Conservation (phyloP, 306 rosid species). For the Acacia acuminata region DNA sequence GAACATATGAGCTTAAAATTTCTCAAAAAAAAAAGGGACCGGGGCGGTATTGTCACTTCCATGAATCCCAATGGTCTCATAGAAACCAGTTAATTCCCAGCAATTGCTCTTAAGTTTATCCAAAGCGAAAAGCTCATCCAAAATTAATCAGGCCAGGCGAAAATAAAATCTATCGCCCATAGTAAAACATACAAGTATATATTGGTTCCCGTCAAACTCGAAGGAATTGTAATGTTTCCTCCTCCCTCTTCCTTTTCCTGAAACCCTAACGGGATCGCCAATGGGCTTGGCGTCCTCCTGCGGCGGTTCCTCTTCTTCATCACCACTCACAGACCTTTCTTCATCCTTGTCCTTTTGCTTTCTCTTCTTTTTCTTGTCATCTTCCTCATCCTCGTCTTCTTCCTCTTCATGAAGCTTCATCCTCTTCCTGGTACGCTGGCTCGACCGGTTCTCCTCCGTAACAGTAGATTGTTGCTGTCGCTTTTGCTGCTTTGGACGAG, state of each 20-base stretch:
- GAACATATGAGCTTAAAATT: not conserved
- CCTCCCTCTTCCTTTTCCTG: constrained; percentile 77
- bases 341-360: constrained; percentile 10
- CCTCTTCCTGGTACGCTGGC: constrained; percentile 55
- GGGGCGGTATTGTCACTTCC: too few species aligned
- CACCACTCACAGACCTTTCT: constrained; percentile 23
- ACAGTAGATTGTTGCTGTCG: constrained; percentile 9
- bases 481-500: constrained; percentile 19
- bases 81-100: not conserved
- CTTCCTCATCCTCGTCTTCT: constrained; percentile 15
- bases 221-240: constrained; percentile 67
- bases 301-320: constrained; percentile 50
- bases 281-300: constrained; percentile 75
- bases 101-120: not conserved
- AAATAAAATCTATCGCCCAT: not conserved
- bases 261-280: constrained; percentile 65
- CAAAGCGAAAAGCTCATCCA: not conserved
- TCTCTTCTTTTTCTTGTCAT: not conserved
- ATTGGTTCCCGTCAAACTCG: constrained; percentile 78
- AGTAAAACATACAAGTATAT: constrained; percentile 54
- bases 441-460: constrained; percentile 30
- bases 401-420: constrained; percentile 43
- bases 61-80: too few species aligned
- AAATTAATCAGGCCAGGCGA: not conserved
- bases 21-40: too few species aligned